These are phyloP conservation scores for Phyllosticta ampelicida DNA, from an alignment of 2,329 filamentous ascomycete species.

Conservation along the genomic window DNA sequence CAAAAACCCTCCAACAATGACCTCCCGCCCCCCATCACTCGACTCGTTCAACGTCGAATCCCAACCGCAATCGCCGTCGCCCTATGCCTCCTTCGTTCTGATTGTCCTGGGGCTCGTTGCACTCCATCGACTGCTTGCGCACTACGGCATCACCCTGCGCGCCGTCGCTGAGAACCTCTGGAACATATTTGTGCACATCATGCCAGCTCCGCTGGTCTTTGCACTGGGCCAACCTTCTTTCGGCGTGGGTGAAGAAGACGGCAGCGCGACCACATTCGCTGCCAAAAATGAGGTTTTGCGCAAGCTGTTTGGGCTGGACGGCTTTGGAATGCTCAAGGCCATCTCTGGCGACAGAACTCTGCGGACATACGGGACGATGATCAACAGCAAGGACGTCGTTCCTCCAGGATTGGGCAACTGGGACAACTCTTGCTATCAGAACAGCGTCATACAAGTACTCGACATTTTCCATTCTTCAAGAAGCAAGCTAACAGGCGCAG, in stretches of 20 bases:
- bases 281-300: conserved; percentile 28
- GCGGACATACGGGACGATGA: conserved; percentile 16
- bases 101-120: conserved; percentile 7
- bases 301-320: conserved; percentile 28
- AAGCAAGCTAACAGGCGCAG: conserved; percentile 14
- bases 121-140: conserved; percentile 16
- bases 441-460: conserved; percentile 74
- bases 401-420: conserved; percentile 69
- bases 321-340: conserved; percentile 26
- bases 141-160: conserved; percentile 17
- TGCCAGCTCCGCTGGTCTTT: conserved; percentile 48
- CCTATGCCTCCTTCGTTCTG: conserved; percentile 4
- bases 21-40: conserved; percentile 2
- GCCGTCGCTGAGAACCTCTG: conserved; percentile 44
- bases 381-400: conserved; percentile 19
- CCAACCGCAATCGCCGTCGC: not conserved
- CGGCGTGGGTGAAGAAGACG: conserved; percentile 13
- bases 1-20: conserved; percentile 2
- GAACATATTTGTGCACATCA: conserved; percentile 48
- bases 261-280: conserved; percentile 9
- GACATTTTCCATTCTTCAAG: not conserved
- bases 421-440: conserved; percentile 96
- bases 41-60: not conserved
- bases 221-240: conserved; percentile 35
- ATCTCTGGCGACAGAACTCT: conserved; percentile 27